phyloP scores from a whole-genome alignment of 768 basidiomycete species.

The Auriscalpium microsporum region DNA sequence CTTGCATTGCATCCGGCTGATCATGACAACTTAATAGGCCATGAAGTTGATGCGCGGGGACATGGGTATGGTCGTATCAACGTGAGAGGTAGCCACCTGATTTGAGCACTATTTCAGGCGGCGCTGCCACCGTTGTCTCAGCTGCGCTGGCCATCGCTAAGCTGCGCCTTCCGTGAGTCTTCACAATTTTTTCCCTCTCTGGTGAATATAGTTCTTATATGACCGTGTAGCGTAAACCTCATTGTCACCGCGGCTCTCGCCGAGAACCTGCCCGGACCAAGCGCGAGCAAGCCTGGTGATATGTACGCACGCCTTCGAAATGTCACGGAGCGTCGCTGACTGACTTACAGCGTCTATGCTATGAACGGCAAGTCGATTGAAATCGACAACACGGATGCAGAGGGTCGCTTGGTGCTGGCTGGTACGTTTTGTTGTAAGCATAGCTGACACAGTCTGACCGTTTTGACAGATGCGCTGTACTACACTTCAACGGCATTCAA shows the following conservation, averaged over 20 bases:
- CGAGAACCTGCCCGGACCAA: constrained; percentile 78
- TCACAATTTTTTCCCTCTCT: background rate
- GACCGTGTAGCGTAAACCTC: constrained; percentile 53
- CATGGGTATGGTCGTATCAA: constrained; percentile 48
- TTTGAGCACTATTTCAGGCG: constrained; percentile 33
- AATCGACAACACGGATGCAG: constrained; percentile 83
- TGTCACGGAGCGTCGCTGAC: background rate
- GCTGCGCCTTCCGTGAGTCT: constrained; percentile 64
- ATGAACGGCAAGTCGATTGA: constrained; percentile 88
- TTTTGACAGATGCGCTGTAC: constrained; percentile 62
- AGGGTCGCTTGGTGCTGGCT: constrained; percentile 69
- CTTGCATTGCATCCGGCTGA: background rate
- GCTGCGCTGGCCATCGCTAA: constrained; percentile 73
- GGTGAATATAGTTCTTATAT: background rate
- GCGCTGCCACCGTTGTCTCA: constrained; percentile 71
- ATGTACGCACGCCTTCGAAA: constrained; percentile 39
- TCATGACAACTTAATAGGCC: constrained; percentile 29
- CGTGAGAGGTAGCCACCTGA: background rate
- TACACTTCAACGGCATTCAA: constrained; percentile 72
- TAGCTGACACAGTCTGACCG: background rate
- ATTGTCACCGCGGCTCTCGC: constrained; percentile 65
- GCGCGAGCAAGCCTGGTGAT: constrained; percentile 71
- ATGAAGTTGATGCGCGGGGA: constrained; percentile 86
- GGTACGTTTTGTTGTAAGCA: constrained; percentile 30
- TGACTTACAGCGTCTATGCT: constrained; percentile 51